Evolutionary conservation across 1,139 yeast species (phyloP), one percentile per base, ranked within the genome.

Genomic region (Hyphopichia fennica): DNA sequence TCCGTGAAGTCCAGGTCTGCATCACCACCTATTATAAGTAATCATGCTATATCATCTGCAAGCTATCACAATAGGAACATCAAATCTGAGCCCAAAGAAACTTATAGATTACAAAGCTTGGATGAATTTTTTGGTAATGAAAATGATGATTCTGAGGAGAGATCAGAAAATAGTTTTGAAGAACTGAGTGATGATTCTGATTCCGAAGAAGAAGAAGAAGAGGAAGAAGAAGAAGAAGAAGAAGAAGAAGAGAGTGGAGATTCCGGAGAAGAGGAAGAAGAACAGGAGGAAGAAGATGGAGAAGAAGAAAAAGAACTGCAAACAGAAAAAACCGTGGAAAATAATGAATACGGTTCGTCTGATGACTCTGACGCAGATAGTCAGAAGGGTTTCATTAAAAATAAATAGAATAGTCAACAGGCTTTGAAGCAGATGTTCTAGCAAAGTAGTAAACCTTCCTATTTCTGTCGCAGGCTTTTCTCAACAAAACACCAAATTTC

Each of bases 121-220:
- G 96, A 90, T 55, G 96, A 90, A 46, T 89, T 89, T 59, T 85
- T 90, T 55, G 87, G 86, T 1, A 73, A 69, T 9, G 42, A 45
- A 17, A 30, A 42, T 3, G 30, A 38, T 16, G 49, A 44, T 27
- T 50, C 54, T 23, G 50, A 60, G 43, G 58, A 64, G 39, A 53
- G 37, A 4, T 25, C 11, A 10, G 28, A 25, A 25, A 25, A n/a
- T 11, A 25, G 28, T 3, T 61, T 49, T 11, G 63, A 59, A 3
- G 58, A 52, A 17, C 57, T 47, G 45, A 61, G 54, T 18, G 62
- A 57, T 7, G 67, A 58, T 10, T 58, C 51, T 1, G 56, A 53
- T 11, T 63, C 58, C 10, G 35, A 19, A 6, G 27, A 18, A 16
- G 15, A n/a, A 28, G 31, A 10, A n/a, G 17, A 14, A 4, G 31